Base-by-base conservation (phyloP, 306 rosid species). In the Urtica urens region DNA sequence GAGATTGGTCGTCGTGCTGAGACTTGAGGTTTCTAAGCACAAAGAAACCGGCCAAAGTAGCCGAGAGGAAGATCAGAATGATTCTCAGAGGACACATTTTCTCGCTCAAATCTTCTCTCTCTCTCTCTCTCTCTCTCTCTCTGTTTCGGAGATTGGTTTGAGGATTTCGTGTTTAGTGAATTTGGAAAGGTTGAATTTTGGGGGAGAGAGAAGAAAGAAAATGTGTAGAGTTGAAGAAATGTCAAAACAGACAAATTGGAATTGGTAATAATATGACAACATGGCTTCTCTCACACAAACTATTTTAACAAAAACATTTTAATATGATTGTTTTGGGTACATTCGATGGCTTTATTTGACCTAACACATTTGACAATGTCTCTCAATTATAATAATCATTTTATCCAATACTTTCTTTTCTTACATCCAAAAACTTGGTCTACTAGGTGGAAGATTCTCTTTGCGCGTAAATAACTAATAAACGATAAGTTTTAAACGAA, bases 11-110 rank as follows among this genome's bases (percentile, higher is more conserved):
- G 13, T 41, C 10, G 43, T 75, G 57, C 1, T 62, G 74, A 20
- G 80, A 81, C 62, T 82, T 72, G 78, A 88, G 71, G 72, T 76
- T 88, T 16, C 95, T 60, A 78, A 88, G 61, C 47, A 88, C 75
- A 37, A 84, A 79, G 78, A 81, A 81, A 23, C 97, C 97, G 64
- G 97, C 97, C 14, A 88, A 86, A 39, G 95, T 88, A 56, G 97
- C 97, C 2, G 97, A 84, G 54, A 88, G 82, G 73, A 88, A 88
- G 7, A 88, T 67, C 49, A 88, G 78, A 50, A 88, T 78, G 35
- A 88, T 30, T 38, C 95, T 61, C 19, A 88, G 72, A 16, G 97
- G 97, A 61, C 97, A 88, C 97, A 88, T 88, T n/a, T n/a, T n/a
- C n/a, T n/a, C n/a, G n/a, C n/a, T n/a, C n/a, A n/a, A n/a, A n/a